Evolutionary conservation across 2,329 filamentous ascomycete genomes (phyloP).

Genomic region (Aureobasidium leucospermi): DNA sequence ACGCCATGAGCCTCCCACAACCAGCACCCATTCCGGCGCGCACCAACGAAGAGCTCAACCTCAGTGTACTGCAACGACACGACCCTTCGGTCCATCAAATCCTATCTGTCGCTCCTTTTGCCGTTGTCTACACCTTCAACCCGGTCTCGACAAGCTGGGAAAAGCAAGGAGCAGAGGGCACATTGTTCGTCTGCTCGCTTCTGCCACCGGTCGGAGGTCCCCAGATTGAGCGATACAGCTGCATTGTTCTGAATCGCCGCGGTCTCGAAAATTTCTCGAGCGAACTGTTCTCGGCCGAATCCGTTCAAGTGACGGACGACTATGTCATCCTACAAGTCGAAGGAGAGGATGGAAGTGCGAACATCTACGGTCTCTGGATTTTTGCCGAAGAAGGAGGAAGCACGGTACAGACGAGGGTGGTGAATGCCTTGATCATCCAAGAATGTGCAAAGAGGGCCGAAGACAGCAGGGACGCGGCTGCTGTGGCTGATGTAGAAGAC

Average conservation of each 20-base stretch:
- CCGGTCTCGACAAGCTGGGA: conserved; percentile 64
- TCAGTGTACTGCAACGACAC: conserved; percentile 75
- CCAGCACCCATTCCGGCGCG: conserved; percentile 43
- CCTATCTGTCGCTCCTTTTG: conserved; percentile 74
- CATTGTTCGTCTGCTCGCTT: conserved; percentile 75
- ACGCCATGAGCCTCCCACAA: conserved; percentile 19
- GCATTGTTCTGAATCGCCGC: conserved; percentile 42
- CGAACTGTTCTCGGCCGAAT: conserved; percentile 35
- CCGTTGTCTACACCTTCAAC: conserved; percentile 76
- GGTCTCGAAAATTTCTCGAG: conserved; percentile 41
- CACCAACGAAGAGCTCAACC: conserved; percentile 79
- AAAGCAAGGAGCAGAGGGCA: conserved; percentile 77
- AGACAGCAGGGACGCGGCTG: conserved; percentile 39
- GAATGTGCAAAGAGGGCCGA: conserved; percentile 48
- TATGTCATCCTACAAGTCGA: conserved; percentile 53
- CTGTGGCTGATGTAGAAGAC: conserved; percentile 25
- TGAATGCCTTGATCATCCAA: conserved; percentile 48
- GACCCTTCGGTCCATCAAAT: conserved; percentile 66
- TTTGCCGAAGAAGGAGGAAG: conserved; percentile 52
- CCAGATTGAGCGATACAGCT: conserved; percentile 33
- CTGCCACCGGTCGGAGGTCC: conserved; percentile 26
- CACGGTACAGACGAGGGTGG: conserved; percentile 42
- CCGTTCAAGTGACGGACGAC: conserved; percentile 45
- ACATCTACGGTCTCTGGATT: conserved; percentile 57
- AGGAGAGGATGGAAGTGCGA: conserved; percentile 25